Base-by-base conservation (phyloP, 257 asterid species). In the Cynanchum wilfordii region DNA sequence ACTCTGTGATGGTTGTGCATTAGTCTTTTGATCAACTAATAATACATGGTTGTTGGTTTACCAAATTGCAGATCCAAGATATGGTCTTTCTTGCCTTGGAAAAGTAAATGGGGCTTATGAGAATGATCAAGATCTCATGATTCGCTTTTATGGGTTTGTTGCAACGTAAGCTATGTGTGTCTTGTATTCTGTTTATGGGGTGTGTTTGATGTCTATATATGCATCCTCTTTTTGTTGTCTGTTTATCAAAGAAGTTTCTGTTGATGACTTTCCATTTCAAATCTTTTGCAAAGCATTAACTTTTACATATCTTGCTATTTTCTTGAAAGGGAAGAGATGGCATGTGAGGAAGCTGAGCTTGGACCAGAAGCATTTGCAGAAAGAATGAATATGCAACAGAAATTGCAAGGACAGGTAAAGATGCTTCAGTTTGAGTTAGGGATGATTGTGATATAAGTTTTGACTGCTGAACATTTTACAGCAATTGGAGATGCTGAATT, bases 331-430 rank as follows among this genome's bases (percentile, higher is more conserved):
- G 98, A 90, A 86, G 97, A 90, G 87, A 78, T 82, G 73, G 96
- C 91, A 73, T 93, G 97, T 84, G 97, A 93, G 78, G 96, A 93
- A 84, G 96, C 96, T 49, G 96, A 93, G 79, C 96, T 93, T 71
- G 98, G 97, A 60, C 88, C 97, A 16, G 89, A 89, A 68, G 66
- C 62, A 24, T 84, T 87, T 81, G 89, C 89, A 33, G 89, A 84
- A 82, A 88, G 86, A 82, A 77, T 76, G 84, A 79, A 74, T 72
- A 80, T 76, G 89, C 89, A 85, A 68, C 79, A 75, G 66, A 85
- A 77, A 78, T 73, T 90, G 65, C 97, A 87, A 70, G 88, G 86
- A 68, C 89, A 93, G 91, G 97, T 89, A 74, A 12, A 71, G 63
- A 36, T 52, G 73, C 30, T 51, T 33, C 58, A 57, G 16, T 12